Percentiles rank a stretch among this genome's conserved stretches.
phyloP scores from a whole-genome alignment of 2,329 filamentous ascomycete species.

The Fusarium tricinctum region DNA sequence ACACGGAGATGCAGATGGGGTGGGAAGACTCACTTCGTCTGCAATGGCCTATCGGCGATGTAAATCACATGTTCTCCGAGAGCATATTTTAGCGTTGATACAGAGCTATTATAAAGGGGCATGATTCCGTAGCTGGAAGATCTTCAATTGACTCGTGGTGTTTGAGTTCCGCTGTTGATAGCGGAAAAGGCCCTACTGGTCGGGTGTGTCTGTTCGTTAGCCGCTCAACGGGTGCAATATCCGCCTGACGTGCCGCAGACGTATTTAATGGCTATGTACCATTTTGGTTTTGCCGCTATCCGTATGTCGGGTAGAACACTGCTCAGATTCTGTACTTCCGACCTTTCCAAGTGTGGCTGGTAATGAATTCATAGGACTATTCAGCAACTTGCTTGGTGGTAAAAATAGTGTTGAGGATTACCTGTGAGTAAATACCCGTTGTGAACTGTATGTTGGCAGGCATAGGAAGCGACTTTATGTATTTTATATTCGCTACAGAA shows the following conservation, averaged over 20 bases:
- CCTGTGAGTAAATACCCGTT: no score
- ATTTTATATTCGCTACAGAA: no score
- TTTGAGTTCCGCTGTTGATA: background rate
- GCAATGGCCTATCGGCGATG: constrained; percentile 36
- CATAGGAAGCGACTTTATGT: no score
- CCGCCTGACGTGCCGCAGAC: background rate
- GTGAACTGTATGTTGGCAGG: no score
- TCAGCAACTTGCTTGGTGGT: no score
- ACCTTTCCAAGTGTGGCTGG: no score
- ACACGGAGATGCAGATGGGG: constrained; percentile 33
- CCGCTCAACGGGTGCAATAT: background rate
- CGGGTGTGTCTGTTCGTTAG: background rate
- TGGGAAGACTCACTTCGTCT: constrained; percentile 33
- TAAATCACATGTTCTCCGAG: constrained; percentile 39
- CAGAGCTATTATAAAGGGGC: background rate
- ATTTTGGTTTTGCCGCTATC: no score
- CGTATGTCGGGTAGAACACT: no score
- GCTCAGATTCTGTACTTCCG: no score
- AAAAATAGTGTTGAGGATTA: no score
- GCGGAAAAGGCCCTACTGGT: background rate
- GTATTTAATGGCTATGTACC: background rate
- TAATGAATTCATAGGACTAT: no score
- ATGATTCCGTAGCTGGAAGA: no score
- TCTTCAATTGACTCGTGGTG: background rate
- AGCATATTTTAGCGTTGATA: constrained; percentile 19